A percentile compares a stretch with the other conserved stretches of the same genome.
Evolutionary conservation across 495 filamentous ascomycete species (phyloP).

Genomic region (Penicillium roqueforti): DNA sequence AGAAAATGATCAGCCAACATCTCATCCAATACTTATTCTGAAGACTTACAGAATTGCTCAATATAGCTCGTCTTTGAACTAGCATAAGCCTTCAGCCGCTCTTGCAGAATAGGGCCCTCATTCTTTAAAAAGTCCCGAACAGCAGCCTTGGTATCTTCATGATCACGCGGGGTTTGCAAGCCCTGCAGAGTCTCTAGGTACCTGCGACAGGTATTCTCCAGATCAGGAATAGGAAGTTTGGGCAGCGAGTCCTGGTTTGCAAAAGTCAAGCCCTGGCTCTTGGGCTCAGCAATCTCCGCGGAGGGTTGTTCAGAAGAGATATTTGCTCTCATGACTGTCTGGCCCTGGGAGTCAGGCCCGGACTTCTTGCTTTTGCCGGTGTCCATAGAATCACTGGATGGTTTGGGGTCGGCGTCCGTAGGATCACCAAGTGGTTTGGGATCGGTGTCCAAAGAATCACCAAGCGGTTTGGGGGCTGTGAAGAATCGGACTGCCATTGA

Average conservation of each 20-base stretch:
- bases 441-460: slow-evolving; percentile 33
- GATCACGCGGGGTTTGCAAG: slow-evolving; percentile 75
- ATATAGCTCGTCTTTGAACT: slow-evolving; percentile 91
- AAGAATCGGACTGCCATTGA: slow-evolving; percentile 49
- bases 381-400: slow-evolving; percentile 49
- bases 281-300: slow-evolving; percentile 16
- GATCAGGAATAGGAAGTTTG: slow-evolving; percentile 91
- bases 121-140: slow-evolving; percentile 79
- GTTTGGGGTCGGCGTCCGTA: too few species aligned
- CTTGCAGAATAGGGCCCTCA: slow-evolving; percentile 83
- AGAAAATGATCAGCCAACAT: slow-evolving; percentile 5
- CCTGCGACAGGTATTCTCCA: slow-evolving; percentile 72
- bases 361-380: slow-evolving; percentile 7
- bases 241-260: slow-evolving; percentile 83
- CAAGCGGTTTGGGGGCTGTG: slow-evolving; percentile 64
- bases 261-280: slow-evolving; percentile 63
- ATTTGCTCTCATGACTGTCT: slow-evolving; percentile 26
- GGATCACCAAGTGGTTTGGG: slow-evolving; percentile 64
- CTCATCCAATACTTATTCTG: too few species aligned
- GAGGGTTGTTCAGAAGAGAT: slow-evolving; percentile 13
- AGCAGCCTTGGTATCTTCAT: slow-evolving; percentile 74
- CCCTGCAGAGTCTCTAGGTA: slow-evolving; percentile 80
- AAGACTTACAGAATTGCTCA: slow-evolving; percentile 90
- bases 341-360: slow-evolving; percentile 40
- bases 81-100: slow-evolving; percentile 90